Percentiles rank a stretch among this genome's conserved stretches.
Conservation (phyloP, 345 rosid genomes). For the Cardiospermum halicacabum region DNA sequence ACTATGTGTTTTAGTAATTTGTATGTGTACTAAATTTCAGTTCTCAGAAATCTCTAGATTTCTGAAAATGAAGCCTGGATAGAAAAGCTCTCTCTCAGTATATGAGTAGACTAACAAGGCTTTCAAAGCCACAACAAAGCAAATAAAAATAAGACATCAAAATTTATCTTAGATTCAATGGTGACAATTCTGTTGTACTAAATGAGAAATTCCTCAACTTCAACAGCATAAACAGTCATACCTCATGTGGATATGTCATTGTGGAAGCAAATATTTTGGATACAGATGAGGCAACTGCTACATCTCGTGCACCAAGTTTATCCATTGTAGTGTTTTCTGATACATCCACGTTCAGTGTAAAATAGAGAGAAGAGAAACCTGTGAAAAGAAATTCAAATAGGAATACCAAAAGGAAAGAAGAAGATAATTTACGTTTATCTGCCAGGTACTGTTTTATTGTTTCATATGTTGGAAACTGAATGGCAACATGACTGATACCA, state of each 20-base stretch:
- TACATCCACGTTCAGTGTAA: constrained; percentile 3
- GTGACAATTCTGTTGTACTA: neutral
- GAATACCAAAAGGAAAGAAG: neutral
- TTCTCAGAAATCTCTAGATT: neutral
- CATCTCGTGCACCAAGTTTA: constrained; percentile 68
- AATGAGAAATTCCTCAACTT: neutral
- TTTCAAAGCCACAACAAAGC: neutral
- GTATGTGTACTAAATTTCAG: neutral
- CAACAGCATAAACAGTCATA: constrained; percentile 15
- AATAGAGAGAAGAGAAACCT: neutral
- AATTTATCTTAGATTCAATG: neutral
- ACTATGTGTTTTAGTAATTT: neutral
- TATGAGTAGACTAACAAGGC: neutral
- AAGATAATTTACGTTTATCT: constrained; percentile 37
- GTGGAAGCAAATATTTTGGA: constrained; percentile 92
- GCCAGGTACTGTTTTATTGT: constrained; percentile 67
- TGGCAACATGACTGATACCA: constrained; percentile 92
- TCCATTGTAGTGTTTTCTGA: constrained; percentile 60
- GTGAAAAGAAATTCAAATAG: neutral
- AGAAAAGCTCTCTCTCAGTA: neutral
- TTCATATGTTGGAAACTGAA: constrained; percentile 83
- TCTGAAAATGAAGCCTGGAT: neutral
- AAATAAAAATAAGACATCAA: neutral
- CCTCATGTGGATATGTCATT: constrained; percentile 90
- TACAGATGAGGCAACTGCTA: constrained; percentile 82